Percentiles rank a stretch among this genome's conserved stretches.
These are phyloP conservation scores for Hyaloscypha variabilis DNA, from an alignment of 495 filamentous ascomycete species.

Conservation along the genomic window DNA sequence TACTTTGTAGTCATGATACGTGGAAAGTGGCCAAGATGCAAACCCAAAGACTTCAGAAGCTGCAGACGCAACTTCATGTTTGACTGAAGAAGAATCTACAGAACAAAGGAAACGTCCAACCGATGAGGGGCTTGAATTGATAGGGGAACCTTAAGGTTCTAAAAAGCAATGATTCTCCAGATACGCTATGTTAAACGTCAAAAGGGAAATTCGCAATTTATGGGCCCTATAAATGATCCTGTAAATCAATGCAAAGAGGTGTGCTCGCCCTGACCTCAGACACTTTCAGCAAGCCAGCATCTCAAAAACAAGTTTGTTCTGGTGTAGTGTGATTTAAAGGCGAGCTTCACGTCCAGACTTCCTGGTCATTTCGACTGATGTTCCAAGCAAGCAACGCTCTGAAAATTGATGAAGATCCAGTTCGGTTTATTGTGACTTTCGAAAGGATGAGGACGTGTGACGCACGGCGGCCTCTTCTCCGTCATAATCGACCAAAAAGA, in stretches of 20 bases:
- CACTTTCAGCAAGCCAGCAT: neutral
- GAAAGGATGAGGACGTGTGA: too few species aligned
- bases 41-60: neutral
- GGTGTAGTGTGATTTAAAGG: neutral
- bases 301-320: neutral
- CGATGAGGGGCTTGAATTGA: neutral
- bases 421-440: too few species aligned
- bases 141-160: neutral
- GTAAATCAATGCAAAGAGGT: neutral
- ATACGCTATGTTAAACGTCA: neutral
- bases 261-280: neutral
- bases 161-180: neutral
- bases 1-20: neutral
- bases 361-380: too few species aligned
- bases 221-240: neutral
- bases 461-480: too few species aligned
- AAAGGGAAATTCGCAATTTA: neutral
- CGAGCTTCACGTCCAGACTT: neutral
- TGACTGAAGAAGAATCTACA: neutral
- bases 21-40: neutral
- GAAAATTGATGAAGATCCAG: too few species aligned
- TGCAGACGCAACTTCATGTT: neutral
- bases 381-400: too few species aligned
- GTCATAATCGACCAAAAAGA: too few species aligned
- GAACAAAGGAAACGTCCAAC: neutral